Evolutionary conservation across 306 rosid genomes (phyloP), one percentile per base, ranked within the genome.

Genomic region (Dalbergia cultrata): DNA sequence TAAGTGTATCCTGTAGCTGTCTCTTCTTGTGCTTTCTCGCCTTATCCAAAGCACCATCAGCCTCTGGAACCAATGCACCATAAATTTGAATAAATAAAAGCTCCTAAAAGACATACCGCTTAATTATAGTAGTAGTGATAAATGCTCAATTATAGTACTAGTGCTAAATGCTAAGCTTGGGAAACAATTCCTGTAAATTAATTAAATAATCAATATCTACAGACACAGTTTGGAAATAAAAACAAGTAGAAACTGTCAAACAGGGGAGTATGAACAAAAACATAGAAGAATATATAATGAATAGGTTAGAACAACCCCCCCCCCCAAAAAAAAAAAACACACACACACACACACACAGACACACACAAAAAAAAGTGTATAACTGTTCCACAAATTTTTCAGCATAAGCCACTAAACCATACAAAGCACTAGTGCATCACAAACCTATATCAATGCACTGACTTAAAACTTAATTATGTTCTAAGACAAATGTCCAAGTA

Each of bases 11-110:
- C 76, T 93, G 95, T 54, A 96, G 92, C 71, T 96, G 99, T 79
- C 99, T 87, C 89, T 93, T 96, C 92, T 93, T 96, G 87, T 96
- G 99, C 79, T 96, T 96, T 83, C 99, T 92, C 81, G 99, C 98
- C 83, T 96, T 96, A 85, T 96, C 99, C 78, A 96, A 85, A 78
- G 99, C 98, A 22, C 99, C 99, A 86, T 96, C 99, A 79, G 99
- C 99, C 92, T 96, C 99, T 96, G 92, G 79, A 85, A 83, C 13
- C 74, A 78, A 53, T 43, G 72, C 18, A 34, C 22, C 76, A 54
- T 64, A 76, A 79, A 62, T 70, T 76, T 39, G 11, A 80, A 84
- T 60, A 65, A 31, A 59, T 18, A 58, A 76, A 78, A 59, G 45
- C 47, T 56, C 52, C 35, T 57, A 31, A 12, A 75, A 14, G 47